Percentiles rank a stretch among this genome's conserved stretches.
Conservation (phyloP, 2,329 filamentous ascomycete genomes). For the Decorospora gaudefroyi region DNA sequence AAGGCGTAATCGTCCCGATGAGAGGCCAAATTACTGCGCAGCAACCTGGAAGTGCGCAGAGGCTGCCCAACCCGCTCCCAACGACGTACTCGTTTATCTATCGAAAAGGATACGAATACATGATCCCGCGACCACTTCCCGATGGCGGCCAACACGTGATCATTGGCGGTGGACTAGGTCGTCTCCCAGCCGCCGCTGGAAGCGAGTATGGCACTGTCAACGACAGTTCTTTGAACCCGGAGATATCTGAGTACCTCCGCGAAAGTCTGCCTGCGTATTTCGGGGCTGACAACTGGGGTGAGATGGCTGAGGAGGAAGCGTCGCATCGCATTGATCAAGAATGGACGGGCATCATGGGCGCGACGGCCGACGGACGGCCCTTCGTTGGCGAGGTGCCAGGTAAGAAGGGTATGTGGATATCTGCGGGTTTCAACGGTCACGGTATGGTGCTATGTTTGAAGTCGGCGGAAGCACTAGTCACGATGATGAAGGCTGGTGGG, state of each 20-base stretch:
- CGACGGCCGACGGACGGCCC: conserved; percentile 56
- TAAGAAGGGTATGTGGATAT: conserved; percentile 57
- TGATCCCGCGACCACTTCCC: conserved; percentile 59
- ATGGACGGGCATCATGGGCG: conserved; percentile 60
- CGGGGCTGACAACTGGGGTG: conserved; percentile 51
- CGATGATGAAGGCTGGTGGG: conserved; percentile 55
- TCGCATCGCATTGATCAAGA: conserved; percentile 44
- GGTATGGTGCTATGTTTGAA: conserved; percentile 67
- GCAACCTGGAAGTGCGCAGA: conserved; percentile 44
- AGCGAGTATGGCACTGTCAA: conserved; percentile 61
- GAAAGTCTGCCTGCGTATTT: conserved; percentile 56
- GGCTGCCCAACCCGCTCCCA: conserved; percentile 47
- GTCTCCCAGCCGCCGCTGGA: conserved; percentile 50
- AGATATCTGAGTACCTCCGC: conserved; percentile 56
- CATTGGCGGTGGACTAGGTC: conserved; percentile 63
- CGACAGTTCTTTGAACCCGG: conserved; percentile 58
- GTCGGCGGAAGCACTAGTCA: conserved; percentile 61
- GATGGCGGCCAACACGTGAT: conserved; percentile 58
- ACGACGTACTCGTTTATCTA: conserved; percentile 67
- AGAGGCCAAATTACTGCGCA: conserved; percentile 50
- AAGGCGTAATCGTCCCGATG: conserved; percentile 50
- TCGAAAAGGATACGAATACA: conserved; percentile 66
- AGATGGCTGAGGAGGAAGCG: conserved; percentile 21
- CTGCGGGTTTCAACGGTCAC: conserved; percentile 67
- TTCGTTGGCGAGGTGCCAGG: conserved; percentile 53